Evolutionary conservation across 1,139 yeast genomes (phyloP), one percentile per base, ranked within the genome.

Genomic region (Candida pseudocylindracea): DNA sequence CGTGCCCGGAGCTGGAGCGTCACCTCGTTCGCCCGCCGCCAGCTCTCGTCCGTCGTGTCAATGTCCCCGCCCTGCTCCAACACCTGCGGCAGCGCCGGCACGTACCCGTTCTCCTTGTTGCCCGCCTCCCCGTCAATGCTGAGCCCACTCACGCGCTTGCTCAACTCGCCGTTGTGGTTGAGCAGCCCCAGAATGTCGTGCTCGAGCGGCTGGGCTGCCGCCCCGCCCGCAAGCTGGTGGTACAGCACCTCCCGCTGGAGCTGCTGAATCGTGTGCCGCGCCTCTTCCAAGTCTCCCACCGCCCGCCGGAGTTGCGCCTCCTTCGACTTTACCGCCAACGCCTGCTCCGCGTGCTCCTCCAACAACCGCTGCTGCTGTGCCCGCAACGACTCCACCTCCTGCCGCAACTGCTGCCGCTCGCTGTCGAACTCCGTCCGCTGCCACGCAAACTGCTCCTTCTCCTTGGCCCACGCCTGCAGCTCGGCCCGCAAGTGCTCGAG

Each of bases 1-100:
- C 94, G 57, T 1, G 83, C 93, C 47, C 76, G 76, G 45, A 79
- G 60, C 48, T 78, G 91, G 11, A 71, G 68, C 1, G 95, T 83
- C 10, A 81, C 91, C 41, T 79, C 93, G 0, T 91, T 88, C 0
- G 94, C 94, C 33, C 88, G 65, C 44, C 66, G 68, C 94, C 94
- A 83, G 42, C 75, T 71, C 36, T 78, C 92, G 41, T 72, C 80
- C 34, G 61, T 63, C 29, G 60, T 13, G 10, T 30, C 54, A 12
- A 26, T 12, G 8, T 32, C 30, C 28, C 11, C 28, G 7, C 3
- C 7, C 28, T 26, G 10, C 11, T 26, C 28, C 11, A 10, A 10
- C 28, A 10, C 7, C 28, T 26, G 28, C 7, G 11, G 28, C 28
- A 26, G 28, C 11, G 10, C 28, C 28, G 28, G 28, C 28, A 26